Evolutionary conservation across 2,329 filamentous ascomycete genomes (phyloP).

Genomic region (Pyricularia pennisetigena): DNA sequence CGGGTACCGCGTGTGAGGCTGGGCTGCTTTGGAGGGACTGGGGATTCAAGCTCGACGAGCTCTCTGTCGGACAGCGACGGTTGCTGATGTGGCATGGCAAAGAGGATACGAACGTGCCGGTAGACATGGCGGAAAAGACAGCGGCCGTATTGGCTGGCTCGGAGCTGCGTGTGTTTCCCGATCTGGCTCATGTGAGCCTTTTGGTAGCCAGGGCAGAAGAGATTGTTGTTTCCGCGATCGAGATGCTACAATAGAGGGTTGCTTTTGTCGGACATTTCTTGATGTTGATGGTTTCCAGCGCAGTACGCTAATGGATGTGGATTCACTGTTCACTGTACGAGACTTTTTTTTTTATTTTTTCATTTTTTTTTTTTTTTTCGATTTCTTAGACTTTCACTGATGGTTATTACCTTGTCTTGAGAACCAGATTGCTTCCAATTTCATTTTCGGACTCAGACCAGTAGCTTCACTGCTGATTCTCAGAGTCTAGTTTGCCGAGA

Average conservation of each 20-base stretch:
- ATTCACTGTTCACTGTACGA: too few relatives aligned
- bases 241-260: neutral
- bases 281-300: too few relatives aligned
- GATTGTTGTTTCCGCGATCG: neutral
- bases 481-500: too few relatives aligned
- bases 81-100: slow-evolving; percentile 14
- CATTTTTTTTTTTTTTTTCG: too few relatives aligned
- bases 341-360: too few relatives aligned
- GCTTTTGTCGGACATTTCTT: too few relatives aligned
- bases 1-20: slow-evolving; percentile 9
- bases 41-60: slow-evolving; percentile 14
- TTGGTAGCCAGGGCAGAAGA: neutral
- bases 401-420: too few relatives aligned
- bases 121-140: slow-evolving; percentile 14
- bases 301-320: too few relatives aligned
- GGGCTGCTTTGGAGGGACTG: slow-evolving; percentile 9
- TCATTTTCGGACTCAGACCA: too few relatives aligned
- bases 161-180: slow-evolving; percentile 7
- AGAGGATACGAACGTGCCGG: slow-evolving; percentile 13
- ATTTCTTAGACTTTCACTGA: too few relatives aligned
- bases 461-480: too few relatives aligned
- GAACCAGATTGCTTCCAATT: too few relatives aligned
- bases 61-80: slow-evolving; percentile 8
- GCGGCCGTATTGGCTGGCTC: slow-evolving; percentile 9
- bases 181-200: neutral